phyloP scores from a whole-genome alignment of 345 rosid species.

The Chamaenerion angustifolium region DNA sequence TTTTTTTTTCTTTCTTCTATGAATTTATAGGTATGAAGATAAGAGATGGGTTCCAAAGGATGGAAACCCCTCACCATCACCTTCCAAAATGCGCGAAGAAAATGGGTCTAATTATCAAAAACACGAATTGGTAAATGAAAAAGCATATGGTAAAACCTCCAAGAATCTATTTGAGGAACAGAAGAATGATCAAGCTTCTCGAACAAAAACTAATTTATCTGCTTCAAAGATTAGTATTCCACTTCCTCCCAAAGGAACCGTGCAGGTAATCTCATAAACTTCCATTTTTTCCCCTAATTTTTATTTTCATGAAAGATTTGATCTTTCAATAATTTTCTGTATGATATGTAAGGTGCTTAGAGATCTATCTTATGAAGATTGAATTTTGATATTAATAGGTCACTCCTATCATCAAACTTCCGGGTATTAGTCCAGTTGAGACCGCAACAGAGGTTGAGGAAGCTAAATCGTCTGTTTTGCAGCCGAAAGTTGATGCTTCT shows the following conservation, averaged over 20 bases:
- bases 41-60: slow-evolving; percentile 83
- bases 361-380: no score
- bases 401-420: slow-evolving; percentile 27
- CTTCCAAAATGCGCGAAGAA: slow-evolving; percentile 29
- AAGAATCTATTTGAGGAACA: slow-evolving; percentile 41
- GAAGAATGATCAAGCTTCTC: slow-evolving; percentile 34
- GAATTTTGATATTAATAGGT: slow-evolving; percentile 26
- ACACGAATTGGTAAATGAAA: slow-evolving; percentile 39
- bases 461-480: slow-evolving; percentile 30
- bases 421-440: slow-evolving; percentile 26
- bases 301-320: no score
- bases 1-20: no score
- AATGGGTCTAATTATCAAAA: not conserved
- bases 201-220: slow-evolving; percentile 31
- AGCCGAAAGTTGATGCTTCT: slow-evolving; percentile 21
- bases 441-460: slow-evolving; percentile 19
- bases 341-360: no score
- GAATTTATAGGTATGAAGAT: slow-evolving; percentile 59
- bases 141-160: slow-evolving; percentile 15
- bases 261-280: slow-evolving; percentile 37
- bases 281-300: no score
- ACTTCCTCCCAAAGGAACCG: slow-evolving; percentile 69
- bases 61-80: slow-evolving; percentile 42
- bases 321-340: no score
- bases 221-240: slow-evolving; percentile 56